Base-by-base conservation (phyloP, 352 stramenopile species). In the Hyaloperonospora brassicae region DNA sequence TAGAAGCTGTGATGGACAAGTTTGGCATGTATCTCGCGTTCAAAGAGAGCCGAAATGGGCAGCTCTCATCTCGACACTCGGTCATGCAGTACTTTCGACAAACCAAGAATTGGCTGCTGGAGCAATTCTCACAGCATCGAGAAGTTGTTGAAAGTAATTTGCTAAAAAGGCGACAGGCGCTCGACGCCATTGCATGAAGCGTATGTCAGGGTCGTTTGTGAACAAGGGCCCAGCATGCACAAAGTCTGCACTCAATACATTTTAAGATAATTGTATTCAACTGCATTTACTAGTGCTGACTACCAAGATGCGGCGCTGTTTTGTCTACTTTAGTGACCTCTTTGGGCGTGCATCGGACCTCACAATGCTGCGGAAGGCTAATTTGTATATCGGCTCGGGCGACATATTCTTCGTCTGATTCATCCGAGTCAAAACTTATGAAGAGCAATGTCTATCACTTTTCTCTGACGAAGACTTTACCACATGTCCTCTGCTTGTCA, bases 1-100 rank as follows among this genome's bases (percentile, higher is more conserved):
- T n/a, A n/a, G n/a, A n/a, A n/a, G n/a, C n/a, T n/a, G n/a, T n/a
- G n/a, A n/a, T n/a, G n/a, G n/a, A n/a, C n/a, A n/a, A n/a, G n/a
- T n/a, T n/a, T n/a, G n/a, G 38, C 17, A 43, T 43, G 38, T 21
- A 43, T 21, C 21, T 45, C 5, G 40, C 40, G 17, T 45, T 45
- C 13, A 23, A 45, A 9, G 17, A 45, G 17, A 17, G 40, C 13
- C 23, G 25, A 17, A 23, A 27, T 5, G n/a, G 40, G 5, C 23
- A 45, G 17, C 40, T 17, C n/a, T 17, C 25, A 27, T 14, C 40
- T 45, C 13, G 40, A 24, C 8, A 45, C 17, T 23, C 17, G 2
- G 6, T 55, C 23, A 59, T 57, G 39, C 53, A 66, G 47, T 59
- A 62, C 53, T 62, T 36, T 30, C 43, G 56, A 17, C 56, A 64